Percentiles rank a stretch among this genome's conserved stretches.
Evolutionary conservation across 345 rosid species (phyloP).

Genomic region (Gossypium stocksii): DNA sequence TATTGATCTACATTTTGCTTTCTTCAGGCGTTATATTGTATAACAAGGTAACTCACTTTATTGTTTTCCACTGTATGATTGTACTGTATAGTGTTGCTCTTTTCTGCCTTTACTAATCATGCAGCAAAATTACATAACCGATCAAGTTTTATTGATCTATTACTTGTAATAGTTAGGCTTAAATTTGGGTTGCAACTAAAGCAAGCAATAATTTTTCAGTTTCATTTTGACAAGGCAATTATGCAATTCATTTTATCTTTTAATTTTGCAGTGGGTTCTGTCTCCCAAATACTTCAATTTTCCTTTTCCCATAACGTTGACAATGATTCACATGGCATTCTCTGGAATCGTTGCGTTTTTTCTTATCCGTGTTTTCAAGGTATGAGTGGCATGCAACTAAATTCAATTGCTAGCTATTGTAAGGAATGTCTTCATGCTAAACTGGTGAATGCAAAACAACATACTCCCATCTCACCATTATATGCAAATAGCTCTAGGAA

Average conservation of each 20-base stretch:
- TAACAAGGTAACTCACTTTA: conserved; percentile 59
- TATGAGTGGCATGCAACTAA: conserved; percentile 19
- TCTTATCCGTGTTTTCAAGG: conserved; percentile 78
- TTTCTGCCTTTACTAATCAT: neutral
- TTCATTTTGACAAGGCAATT: neutral
- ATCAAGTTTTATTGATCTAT: neutral
- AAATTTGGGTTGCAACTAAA: neutral
- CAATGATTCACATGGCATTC: conserved; percentile 5
- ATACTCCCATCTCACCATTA: neutral
- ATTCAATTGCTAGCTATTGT: neutral
- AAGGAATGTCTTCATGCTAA: neutral
- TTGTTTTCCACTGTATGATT: neutral
- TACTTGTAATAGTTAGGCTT: neutral
- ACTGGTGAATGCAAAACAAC: neutral
- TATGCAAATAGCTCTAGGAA: neutral
- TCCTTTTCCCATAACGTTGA: conserved; percentile 23
- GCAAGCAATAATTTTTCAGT: neutral
- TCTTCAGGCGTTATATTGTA: conserved; percentile 70
- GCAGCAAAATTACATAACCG: neutral
- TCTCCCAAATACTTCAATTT: conserved; percentile 89
- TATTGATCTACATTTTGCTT: conserved; percentile 40
- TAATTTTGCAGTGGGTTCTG: conserved; percentile 84
- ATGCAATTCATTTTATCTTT: neutral
- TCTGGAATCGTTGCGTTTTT: conserved; percentile 2
- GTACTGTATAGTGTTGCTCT: neutral